Evolutionary conservation across 1,284 basidiomycete genomes (phyloP).

Genomic region (Tremellales sp.): DNA sequence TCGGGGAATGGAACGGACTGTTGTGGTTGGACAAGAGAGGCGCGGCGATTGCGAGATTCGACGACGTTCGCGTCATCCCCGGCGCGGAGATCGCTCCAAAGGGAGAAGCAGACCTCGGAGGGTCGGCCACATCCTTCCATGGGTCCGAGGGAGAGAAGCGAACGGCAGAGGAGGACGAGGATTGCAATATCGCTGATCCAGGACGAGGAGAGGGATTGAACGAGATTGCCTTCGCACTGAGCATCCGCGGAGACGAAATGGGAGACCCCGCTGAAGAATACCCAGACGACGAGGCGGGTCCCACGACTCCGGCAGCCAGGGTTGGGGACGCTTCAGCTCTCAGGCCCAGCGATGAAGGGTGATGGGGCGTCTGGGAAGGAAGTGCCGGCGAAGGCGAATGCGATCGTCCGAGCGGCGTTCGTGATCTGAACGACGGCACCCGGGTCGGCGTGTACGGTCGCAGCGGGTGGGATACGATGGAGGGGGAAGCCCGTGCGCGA

Average conservation of each 20-base stretch:
- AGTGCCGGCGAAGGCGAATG: constrained; percentile 27
- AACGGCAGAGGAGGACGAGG: constrained; percentile 74
- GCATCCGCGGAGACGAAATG: constrained; percentile 55
- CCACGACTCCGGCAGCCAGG: constrained; percentile 44
- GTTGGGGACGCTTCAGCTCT: constrained; percentile 50
- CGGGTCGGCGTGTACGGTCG: constrained; percentile 47
- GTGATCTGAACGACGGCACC: constrained; percentile 43
- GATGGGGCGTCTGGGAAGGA: constrained; percentile 37
- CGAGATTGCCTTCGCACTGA: constrained; percentile 64
- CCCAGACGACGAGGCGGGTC: constrained; percentile 60
- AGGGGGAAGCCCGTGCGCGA: constrained; percentile 32
- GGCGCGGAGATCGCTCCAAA: constrained; percentile 54
- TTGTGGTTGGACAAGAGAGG: constrained; percentile 71
- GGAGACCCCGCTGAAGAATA: constrained; percentile 53
- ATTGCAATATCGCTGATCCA: constrained; percentile 62
- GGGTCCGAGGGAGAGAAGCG: constrained; percentile 50
- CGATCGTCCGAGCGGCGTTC: constrained; percentile 41
- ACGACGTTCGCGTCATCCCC: constrained; percentile 54
- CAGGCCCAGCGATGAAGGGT: constrained; percentile 23
- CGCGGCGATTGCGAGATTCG: constrained; percentile 81
- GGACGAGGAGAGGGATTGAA: constrained; percentile 65
- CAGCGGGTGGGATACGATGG: constrained; percentile 23
- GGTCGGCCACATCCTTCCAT: constrained; percentile 37
- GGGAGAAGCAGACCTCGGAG: constrained; percentile 37
- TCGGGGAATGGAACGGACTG: constrained; percentile 53